A percentile compares a stretch with the other conserved stretches of the same genome.
Conservation (phyloP, 331 rosid species). For the Phaseolus coccineus region DNA sequence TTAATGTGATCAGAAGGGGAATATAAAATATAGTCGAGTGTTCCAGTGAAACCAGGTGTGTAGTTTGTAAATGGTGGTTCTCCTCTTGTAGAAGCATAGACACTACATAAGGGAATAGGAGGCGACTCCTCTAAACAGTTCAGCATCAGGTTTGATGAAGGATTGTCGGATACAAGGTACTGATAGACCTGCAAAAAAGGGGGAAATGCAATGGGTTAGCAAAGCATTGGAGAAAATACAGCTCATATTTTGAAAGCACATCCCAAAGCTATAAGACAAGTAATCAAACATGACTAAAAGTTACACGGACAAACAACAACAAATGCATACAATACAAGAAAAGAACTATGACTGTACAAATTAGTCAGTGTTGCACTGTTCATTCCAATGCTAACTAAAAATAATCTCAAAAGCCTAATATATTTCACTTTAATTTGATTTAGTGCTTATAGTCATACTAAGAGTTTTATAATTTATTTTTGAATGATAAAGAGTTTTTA, state of each 20-base stretch:
- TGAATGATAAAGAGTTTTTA: background rate
- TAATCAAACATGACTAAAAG: constrained; percentile 14
- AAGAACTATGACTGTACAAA: background rate
- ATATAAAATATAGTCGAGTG: constrained; percentile 80
- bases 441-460: background rate
- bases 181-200: constrained; percentile 68
- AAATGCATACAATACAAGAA: constrained; percentile 13
- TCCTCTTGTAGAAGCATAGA: constrained; percentile 66
- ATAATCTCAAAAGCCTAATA: constrained; percentile 16
- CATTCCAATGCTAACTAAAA: constrained; percentile 8
- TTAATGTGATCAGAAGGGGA: constrained; percentile 64
- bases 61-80: constrained; percentile 92
- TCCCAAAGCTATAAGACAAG: constrained; percentile 8
- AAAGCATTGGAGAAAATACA: background rate
- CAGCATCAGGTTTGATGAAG: constrained; percentile 49
- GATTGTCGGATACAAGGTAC: constrained; percentile 66
- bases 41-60: constrained; percentile 90
- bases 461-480: background rate
- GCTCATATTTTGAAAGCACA: constrained; percentile 5
- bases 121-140: constrained; percentile 56
- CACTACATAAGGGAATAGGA: constrained; percentile 76
- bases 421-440: constrained; percentile 31
- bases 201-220: constrained; percentile 25
- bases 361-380: background rate
- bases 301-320: constrained; percentile 15